Conservation (phyloP, 129 eudicot species). For the Arctium lappa region DNA sequence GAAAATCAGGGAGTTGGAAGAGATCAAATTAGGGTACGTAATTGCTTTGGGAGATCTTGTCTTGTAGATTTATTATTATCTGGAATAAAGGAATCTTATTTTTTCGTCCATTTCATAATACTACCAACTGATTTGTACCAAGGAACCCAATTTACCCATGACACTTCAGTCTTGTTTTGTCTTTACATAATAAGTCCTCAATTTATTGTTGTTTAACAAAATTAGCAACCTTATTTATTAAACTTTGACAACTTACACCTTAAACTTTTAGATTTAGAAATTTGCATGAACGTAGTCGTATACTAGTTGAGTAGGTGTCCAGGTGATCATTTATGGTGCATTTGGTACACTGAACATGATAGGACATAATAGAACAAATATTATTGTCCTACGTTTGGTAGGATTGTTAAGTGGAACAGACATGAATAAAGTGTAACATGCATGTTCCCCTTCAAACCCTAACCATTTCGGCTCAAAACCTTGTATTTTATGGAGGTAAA, state of each 20-base stretch:
- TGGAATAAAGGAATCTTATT: not conserved
- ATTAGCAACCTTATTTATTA: not conserved
- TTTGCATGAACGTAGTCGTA: too few relatives aligned
- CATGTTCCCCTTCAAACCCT: too few relatives aligned
- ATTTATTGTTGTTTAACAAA: not conserved
- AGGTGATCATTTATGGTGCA: too few relatives aligned
- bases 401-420: too few relatives aligned
- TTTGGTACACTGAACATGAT: too few relatives aligned
- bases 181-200: not conserved
- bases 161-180: not conserved
- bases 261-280: not conserved
- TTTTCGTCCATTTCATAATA: not conserved
- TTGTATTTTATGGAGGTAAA: too few relatives aligned
- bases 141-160: not conserved
- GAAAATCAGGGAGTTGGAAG: not conserved
- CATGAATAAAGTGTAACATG: too few relatives aligned
- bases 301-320: too few relatives aligned
- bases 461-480: too few relatives aligned
- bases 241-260: not conserved
- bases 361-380: too few relatives aligned
- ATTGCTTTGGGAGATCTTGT: not conserved
- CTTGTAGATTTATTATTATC: not conserved
- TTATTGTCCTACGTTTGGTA: too few relatives aligned
- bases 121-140: not conserved
- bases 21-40: conserved; percentile 14